Evolutionary conservation across 202 grass and related monocot genomes (phyloP).

Genomic region (Setaria viridis): DNA sequence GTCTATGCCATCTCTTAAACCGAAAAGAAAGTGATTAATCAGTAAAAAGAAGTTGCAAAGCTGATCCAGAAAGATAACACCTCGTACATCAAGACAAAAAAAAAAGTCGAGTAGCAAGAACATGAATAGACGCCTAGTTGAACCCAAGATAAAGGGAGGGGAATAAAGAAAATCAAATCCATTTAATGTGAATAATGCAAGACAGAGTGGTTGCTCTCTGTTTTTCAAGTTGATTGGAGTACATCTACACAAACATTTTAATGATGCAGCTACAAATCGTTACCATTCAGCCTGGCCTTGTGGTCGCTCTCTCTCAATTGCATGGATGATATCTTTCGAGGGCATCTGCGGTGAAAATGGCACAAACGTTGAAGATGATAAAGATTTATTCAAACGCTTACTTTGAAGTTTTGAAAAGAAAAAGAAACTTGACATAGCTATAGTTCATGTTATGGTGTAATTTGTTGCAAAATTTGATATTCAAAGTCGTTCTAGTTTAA

Average conservation of each 20-base stretch:
- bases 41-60: neutral
- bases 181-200: neutral
- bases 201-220: neutral
- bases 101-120: neutral
- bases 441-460: neutral
- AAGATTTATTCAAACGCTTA: too few relatives aligned
- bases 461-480: neutral
- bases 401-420: too few relatives aligned
- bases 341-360: too few relatives aligned
- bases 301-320: neutral
- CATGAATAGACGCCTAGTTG: neutral
- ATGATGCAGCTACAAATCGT: neutral
- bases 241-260: neutral
- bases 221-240: neutral
- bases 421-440: neutral
- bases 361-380: too few relatives aligned
- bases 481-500: neutral
- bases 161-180: neutral
- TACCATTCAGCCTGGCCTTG: too few relatives aligned
- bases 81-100: neutral
- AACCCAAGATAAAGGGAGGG: neutral
- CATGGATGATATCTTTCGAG: neutral
- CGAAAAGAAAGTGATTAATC: slow-evolving; percentile 12
- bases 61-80: neutral
- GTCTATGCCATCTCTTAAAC: neutral